phyloP scores from a whole-genome alignment of 2,329 filamentous ascomycete species.

The Verticillium zaregamsianum region DNA sequence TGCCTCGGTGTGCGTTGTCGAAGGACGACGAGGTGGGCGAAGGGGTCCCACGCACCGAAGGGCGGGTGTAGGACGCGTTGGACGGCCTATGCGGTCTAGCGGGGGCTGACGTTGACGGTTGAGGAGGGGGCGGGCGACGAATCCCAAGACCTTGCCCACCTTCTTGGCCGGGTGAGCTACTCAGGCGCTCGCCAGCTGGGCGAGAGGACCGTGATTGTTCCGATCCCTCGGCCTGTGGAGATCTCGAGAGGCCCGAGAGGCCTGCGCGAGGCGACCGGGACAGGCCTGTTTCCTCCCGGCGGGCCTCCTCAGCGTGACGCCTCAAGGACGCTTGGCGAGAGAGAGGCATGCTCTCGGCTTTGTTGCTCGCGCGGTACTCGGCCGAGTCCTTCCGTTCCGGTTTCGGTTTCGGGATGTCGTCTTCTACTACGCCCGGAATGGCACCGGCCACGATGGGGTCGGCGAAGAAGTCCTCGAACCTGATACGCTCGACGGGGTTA shows the following conservation, averaged over 20 bases:
- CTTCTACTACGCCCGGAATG: slow-evolving; percentile 77
- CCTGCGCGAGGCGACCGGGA: slow-evolving; percentile 38
- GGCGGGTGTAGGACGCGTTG: slow-evolving; percentile 31
- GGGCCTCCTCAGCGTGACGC: slow-evolving; percentile 31
- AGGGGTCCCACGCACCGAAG: slow-evolving; percentile 25
- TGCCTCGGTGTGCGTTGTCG: slow-evolving; percentile 26
- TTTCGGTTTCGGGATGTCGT: slow-evolving; percentile 57
- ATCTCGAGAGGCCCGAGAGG: slow-evolving; percentile 30
- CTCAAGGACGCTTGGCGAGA: slow-evolving; percentile 32
- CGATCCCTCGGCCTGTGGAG: slow-evolving; percentile 30
- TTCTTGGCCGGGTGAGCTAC: slow-evolving; percentile 34
- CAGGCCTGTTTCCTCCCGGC: slow-evolving; percentile 24
- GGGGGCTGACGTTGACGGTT: slow-evolving; percentile 46
- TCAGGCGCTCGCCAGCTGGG: slow-evolving; percentile 14
- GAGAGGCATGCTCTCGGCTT: slow-evolving; percentile 17
- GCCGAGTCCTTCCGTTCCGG: slow-evolving; percentile 27
- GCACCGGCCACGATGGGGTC: slow-evolving; percentile 67
- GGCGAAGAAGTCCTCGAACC: slow-evolving; percentile 80
- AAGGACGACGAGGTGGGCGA: slow-evolving; percentile 25
- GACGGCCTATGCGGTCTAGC: slow-evolving; percentile 37
- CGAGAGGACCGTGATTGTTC: slow-evolving; percentile 27
- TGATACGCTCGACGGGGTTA: slow-evolving; percentile 78
- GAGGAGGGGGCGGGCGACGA: slow-evolving; percentile 40
- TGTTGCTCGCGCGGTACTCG: neutral
- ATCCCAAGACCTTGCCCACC: slow-evolving; percentile 47